These are phyloP conservation scores for Letharia columbiana DNA, from an alignment of 495 filamentous ascomycete species.

Conservation along the genomic window DNA sequence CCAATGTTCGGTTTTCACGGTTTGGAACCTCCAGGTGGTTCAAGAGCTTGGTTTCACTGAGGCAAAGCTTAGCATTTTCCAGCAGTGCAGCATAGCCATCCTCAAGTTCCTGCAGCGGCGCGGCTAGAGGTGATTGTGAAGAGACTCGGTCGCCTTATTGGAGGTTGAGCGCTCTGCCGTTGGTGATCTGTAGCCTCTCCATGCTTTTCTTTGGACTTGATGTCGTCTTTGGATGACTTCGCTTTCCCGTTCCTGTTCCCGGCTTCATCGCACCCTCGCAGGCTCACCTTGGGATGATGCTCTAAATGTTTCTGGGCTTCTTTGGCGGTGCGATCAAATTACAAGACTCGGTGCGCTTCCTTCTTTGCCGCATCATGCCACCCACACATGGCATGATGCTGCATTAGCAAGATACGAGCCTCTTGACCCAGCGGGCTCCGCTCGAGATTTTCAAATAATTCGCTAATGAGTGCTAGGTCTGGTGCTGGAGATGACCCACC, in stretches of 20 bases:
- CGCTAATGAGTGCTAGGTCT: conserved; percentile 9
- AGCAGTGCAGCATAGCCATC: not conserved
- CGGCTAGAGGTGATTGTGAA: conserved; percentile 1
- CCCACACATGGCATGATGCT: conserved; percentile 10
- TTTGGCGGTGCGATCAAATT: not conserved
- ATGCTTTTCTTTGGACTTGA: not conserved
- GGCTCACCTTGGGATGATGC: no score
- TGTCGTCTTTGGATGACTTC: not conserved
- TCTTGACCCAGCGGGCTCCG: not conserved
- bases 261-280: not conserved
- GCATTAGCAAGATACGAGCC: conserved; percentile 5
- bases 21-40: not conserved
- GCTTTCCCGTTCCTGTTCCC: not conserved
- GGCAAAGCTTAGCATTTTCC: not conserved
- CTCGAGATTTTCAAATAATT: conserved; percentile 7
- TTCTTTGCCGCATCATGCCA: conserved; percentile 6
- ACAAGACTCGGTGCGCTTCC: not conserved
- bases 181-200: not conserved
- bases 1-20: not conserved
- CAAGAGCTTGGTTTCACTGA: not conserved
- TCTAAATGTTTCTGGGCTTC: conserved; percentile 2
- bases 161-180: not conserved
- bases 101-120: conserved; percentile 5
- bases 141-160: conserved; percentile 1
- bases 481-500: not conserved